Evolutionary conservation across 2,329 filamentous ascomycete species (phyloP).

Genomic region (Epichloe festucae): DNA sequence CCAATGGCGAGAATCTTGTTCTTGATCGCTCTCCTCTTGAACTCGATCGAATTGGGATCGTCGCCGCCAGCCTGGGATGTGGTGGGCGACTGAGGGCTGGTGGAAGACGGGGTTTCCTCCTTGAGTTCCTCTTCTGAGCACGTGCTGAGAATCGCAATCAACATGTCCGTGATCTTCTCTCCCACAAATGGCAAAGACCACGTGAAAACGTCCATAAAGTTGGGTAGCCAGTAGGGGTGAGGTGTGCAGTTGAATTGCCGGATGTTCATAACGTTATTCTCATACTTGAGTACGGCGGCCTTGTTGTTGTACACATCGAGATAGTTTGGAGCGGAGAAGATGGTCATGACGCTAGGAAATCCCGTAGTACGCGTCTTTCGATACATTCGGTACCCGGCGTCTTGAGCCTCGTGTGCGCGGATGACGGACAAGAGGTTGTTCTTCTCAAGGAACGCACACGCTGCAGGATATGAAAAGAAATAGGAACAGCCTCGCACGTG

Average conservation of each 20-base stretch:
- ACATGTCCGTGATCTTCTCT: conserved; percentile 98
- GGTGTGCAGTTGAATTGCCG: conserved; percentile 99
- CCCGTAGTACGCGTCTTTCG: conserved; percentile 95
- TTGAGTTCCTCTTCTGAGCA: conserved; percentile 98
- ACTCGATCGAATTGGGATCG: conserved; percentile 81
- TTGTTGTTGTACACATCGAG: conserved; percentile 99
- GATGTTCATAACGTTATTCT: conserved; percentile 99
- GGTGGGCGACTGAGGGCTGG: conserved; percentile 48
- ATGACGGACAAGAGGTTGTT: conserved; percentile 97
- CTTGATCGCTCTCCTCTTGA: conserved; percentile 93
- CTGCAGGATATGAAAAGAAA: conserved; percentile 97
- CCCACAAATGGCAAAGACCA: conserved; percentile 98
- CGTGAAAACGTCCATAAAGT: conserved; percentile 99
- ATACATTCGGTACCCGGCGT: conserved; percentile 98
- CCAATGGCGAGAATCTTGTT: conserved; percentile 99
- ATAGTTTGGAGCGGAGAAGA: conserved; percentile 98
- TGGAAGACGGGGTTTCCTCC: conserved; percentile 62
- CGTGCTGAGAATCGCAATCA: conserved; percentile 94
- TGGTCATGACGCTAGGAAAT: conserved; percentile 99
- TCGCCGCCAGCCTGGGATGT: conserved; percentile 25
- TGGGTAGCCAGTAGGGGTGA: conserved; percentile 97
- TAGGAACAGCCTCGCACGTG: conserved; percentile 97
- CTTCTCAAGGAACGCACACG: conserved; percentile 95
- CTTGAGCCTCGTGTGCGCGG: conserved; percentile 93
- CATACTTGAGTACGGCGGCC: conserved; percentile 95